Conservation (phyloP, 257 asterid species). For the Solanum sejunctum region DNA sequence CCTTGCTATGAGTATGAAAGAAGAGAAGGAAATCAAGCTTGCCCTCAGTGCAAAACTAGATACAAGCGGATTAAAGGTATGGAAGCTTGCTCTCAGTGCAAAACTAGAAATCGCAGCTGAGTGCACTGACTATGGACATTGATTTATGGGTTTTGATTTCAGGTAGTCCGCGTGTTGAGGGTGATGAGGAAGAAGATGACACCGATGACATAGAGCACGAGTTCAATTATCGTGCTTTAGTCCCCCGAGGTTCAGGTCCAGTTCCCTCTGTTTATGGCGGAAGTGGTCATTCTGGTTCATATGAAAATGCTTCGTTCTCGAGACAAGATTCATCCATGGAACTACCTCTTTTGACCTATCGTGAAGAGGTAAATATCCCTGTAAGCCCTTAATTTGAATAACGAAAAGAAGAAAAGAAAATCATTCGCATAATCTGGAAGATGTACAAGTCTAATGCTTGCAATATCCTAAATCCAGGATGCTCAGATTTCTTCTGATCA, state of each 20-base stretch:
- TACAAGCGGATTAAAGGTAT: constrained; percentile 82
- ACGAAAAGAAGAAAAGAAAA: background rate
- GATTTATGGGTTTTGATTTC: background rate
- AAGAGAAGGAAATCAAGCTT: constrained; percentile 69
- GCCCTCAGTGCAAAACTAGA: constrained; percentile 94
- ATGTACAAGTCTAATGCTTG: background rate
- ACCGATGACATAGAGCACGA: constrained; percentile 81
- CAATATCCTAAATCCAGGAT: constrained; percentile 22
- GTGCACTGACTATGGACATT: background rate
- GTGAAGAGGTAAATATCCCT: constrained; percentile 58
- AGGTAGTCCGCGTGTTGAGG: constrained; percentile 92
- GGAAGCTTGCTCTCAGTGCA: background rate
- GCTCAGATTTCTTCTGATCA: constrained; percentile 32
- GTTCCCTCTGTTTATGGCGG: constrained; percentile 8
- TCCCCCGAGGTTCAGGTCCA: constrained; percentile 14
- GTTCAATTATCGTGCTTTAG: constrained; percentile 37
- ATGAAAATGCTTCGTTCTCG: constrained; percentile 21
- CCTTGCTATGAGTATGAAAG: constrained; percentile 85
- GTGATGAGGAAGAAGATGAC: constrained; percentile 90
- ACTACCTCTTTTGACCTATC: constrained; percentile 64
- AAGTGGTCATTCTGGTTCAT: constrained; percentile 23
- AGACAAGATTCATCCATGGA: constrained; percentile 25
- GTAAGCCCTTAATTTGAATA: background rate
- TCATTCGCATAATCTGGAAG: background rate
- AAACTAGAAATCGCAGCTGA: background rate